Evolutionary conservation across 2,329 filamentous ascomycete species (phyloP).

Genomic region (Aspergillus tubingensis): DNA sequence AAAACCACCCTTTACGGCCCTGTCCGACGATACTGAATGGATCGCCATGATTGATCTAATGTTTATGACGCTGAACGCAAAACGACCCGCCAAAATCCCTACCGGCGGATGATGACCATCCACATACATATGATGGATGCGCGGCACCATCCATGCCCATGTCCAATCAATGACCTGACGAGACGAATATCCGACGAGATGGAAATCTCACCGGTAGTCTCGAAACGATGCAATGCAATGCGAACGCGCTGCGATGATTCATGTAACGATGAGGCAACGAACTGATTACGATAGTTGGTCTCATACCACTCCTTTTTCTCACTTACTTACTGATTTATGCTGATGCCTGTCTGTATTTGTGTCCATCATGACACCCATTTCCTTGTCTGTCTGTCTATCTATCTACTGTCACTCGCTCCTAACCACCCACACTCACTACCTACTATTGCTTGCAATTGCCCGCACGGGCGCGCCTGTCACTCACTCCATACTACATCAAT

Average conservation of each 20-base stretch:
- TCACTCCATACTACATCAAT: no score
- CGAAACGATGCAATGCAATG: conserved; percentile 1
- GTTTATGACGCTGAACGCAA: conserved; percentile 8
- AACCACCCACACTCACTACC: neutral
- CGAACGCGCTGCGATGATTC: neutral
- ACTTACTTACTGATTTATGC: neutral
- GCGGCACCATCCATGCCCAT: neutral
- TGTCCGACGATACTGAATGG: neutral
- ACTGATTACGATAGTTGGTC: neutral
- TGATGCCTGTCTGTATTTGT: neutral
- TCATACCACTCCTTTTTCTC: neutral
- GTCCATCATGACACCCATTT: neutral
- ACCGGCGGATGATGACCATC: neutral
- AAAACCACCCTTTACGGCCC: conserved; percentile 1
- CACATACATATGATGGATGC: neutral
- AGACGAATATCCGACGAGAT: neutral
- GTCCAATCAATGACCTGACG: neutral
- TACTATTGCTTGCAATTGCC: neutral
- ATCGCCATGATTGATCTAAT: conserved; percentile 6
- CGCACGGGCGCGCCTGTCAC: neutral
- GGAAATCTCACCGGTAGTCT: neutral
- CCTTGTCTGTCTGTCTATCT: neutral
- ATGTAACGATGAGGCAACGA: neutral
- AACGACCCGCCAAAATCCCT: neutral
- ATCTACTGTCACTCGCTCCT: no score